These are phyloP conservation scores for Rhodotorula sp. DNA, from an alignment of 1,284 basidiomycete species.

Conservation along the genomic window DNA sequence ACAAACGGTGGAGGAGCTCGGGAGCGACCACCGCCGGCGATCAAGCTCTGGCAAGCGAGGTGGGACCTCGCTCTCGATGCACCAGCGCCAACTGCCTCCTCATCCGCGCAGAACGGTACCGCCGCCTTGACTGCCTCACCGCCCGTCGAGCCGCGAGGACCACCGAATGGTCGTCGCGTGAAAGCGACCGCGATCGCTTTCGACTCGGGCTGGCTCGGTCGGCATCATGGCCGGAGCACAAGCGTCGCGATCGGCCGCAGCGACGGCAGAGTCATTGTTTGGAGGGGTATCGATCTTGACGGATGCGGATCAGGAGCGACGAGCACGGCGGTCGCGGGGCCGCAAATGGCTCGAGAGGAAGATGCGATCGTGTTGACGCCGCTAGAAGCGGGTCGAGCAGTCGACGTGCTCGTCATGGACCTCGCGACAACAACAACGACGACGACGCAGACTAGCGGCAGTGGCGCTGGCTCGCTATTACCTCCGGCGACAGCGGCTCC, in stretches of 20 bases:
- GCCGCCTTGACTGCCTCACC: background rate
- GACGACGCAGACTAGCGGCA: too few relatives aligned
- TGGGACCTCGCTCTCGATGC: constrained; percentile 14
- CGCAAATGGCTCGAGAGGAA: constrained; percentile 22
- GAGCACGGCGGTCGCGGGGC: too few relatives aligned
- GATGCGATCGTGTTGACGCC: constrained; percentile 46
- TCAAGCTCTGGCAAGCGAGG: constrained; percentile 21
- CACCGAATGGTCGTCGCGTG: background rate
- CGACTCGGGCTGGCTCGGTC: constrained; percentile 29
- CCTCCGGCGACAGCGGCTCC: background rate
- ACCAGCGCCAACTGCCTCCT: background rate
- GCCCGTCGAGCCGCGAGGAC: too few relatives aligned
- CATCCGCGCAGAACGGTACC: background rate
- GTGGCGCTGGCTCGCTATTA: constrained; percentile 2
- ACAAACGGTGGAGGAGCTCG: background rate
- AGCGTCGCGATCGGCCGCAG: constrained; percentile 36
- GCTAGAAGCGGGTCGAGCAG: constrained; percentile 50
- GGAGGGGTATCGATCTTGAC: constrained; percentile 24
- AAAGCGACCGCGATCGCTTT: constrained; percentile 21
- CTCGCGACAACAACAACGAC: background rate
- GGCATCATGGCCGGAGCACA: constrained; percentile 13
- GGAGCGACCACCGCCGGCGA: constrained; percentile 14
- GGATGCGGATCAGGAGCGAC: background rate
- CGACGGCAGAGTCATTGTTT: constrained; percentile 30
- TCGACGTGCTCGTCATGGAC: constrained; percentile 34